Conservation (phyloP, 208 protist genomes). For the Zelonia costaricensis region DNA sequence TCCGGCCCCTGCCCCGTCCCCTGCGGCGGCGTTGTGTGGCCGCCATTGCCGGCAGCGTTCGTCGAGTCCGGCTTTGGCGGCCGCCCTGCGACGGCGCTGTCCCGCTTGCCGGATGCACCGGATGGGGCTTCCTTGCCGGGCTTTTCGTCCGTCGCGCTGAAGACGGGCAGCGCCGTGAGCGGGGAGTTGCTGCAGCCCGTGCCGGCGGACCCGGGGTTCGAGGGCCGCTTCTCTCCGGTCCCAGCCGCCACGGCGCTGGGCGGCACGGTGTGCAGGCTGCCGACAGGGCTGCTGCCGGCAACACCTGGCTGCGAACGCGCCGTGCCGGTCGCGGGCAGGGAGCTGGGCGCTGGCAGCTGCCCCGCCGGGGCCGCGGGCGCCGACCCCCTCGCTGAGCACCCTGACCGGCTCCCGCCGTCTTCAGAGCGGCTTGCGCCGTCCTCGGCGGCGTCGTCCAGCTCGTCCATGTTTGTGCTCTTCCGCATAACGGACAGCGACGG, state of each 20-base stretch:
- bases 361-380: too few species aligned
- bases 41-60: too few species aligned
- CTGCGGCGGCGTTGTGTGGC: neutral
- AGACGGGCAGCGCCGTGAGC: constrained; percentile 11
- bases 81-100: too few species aligned
- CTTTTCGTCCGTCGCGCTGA: constrained; percentile 3
- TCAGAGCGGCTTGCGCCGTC: too few species aligned
- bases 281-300: too few species aligned
- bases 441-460: constrained; percentile 20
- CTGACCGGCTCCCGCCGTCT: too few species aligned
- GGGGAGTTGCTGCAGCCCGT: neutral
- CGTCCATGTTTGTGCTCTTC: constrained; percentile 12
- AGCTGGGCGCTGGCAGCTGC: too few species aligned
- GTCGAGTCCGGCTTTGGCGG: too few species aligned
- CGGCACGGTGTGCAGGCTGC: too few species aligned
- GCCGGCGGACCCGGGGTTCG: neutral
- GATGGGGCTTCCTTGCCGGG: neutral
- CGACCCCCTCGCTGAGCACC: too few species aligned
- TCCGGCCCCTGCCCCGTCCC: neutral
- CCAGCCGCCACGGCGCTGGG: neutral
- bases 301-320: too few species aligned
- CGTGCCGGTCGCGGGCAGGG: too few species aligned
- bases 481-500: neutral
- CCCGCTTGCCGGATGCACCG: neutral
- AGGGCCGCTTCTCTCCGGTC: neutral